These are phyloP conservation scores for Tillandsia fasciculata DNA, from an alignment of 176 grass and related monocot species.

Conservation along the genomic window DNA sequence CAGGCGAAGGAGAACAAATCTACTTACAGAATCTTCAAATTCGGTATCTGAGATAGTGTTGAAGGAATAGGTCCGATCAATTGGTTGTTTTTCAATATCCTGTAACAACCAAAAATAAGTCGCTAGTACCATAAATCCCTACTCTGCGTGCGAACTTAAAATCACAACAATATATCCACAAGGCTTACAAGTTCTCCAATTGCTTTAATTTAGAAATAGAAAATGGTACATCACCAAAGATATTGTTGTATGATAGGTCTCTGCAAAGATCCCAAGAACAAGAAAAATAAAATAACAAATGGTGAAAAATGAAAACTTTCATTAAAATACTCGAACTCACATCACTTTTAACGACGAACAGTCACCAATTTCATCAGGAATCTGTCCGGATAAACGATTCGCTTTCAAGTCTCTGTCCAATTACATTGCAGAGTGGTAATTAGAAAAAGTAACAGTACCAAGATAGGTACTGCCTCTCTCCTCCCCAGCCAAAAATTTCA, in stretches of 20 bases:
- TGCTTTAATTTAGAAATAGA: conserved; percentile 88
- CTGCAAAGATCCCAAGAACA: conserved; percentile 22
- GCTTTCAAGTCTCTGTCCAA: conserved; percentile 60
- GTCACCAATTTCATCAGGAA: conserved; percentile 93
- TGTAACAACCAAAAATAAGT: conserved; percentile 13
- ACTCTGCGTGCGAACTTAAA: not conserved
- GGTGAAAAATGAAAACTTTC: not conserved
- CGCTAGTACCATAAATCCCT: not conserved
- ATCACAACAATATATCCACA: conserved; percentile 7
- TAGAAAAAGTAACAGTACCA: not conserved
- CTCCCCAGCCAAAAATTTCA: not conserved
- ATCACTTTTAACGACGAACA: conserved; percentile 56
- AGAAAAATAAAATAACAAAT: not conserved
- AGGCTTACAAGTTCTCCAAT: conserved; percentile 57
- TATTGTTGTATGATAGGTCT: conserved; percentile 87
- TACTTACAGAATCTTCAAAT: conserved; percentile 85
- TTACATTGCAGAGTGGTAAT: not conserved
- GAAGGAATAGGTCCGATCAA: conserved; percentile 73
- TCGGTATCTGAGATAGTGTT: conserved; percentile 86
- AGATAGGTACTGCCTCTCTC: not conserved
- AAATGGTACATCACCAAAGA: conserved; percentile 91
- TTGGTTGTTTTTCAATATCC: conserved; percentile 93
- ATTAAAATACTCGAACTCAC: conserved; percentile 32
- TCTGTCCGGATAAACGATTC: conserved; percentile 73
- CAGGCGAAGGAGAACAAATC: not conserved